phyloP scores from a whole-genome alignment of 495 filamentous ascomycete genomes.

The Annulohypoxylon maeteangense region DNA sequence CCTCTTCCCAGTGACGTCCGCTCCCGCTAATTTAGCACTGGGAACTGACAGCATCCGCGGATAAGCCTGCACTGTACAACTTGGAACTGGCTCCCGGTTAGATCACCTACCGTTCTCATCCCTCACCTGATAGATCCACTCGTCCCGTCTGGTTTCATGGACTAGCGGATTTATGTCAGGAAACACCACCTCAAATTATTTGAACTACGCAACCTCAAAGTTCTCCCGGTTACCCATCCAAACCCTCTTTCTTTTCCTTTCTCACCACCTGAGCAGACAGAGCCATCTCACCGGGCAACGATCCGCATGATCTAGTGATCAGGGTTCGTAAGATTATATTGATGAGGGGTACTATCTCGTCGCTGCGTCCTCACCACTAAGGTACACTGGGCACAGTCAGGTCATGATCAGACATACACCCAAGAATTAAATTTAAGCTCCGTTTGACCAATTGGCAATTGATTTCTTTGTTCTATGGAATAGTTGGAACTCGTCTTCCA shows the following conservation, averaged over 20 bases:
- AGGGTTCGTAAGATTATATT: not conserved
- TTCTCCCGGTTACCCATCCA: not conserved
- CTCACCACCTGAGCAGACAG: not conserved
- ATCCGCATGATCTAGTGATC: not conserved
- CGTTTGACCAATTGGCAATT: constrained; percentile 1
- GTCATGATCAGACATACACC: constrained; percentile 3
- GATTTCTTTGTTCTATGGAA: constrained; percentile 29
- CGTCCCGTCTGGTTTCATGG: constrained; percentile 18
- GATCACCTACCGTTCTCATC: too few relatives aligned
- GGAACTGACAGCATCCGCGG: not conserved
- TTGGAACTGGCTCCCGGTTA: too few relatives aligned
- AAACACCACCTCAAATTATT: constrained; percentile 5
- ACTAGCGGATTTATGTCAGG: not conserved
- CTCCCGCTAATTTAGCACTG: not conserved
- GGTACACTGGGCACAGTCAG: not conserved
- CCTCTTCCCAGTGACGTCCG: not conserved
- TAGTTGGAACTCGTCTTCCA: not conserved
- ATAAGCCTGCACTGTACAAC: too few relatives aligned
- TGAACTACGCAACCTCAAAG: constrained; percentile 11
- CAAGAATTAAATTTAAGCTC: not conserved
- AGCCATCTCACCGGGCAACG: not conserved
- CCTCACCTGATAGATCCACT: constrained; percentile 23
- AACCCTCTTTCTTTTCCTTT: not conserved
- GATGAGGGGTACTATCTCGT: not conserved
- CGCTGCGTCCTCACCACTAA: not conserved